These are phyloP conservation scores for Leonotis leonurus DNA, from an alignment of 257 asterid species.

Conservation along the genomic window DNA sequence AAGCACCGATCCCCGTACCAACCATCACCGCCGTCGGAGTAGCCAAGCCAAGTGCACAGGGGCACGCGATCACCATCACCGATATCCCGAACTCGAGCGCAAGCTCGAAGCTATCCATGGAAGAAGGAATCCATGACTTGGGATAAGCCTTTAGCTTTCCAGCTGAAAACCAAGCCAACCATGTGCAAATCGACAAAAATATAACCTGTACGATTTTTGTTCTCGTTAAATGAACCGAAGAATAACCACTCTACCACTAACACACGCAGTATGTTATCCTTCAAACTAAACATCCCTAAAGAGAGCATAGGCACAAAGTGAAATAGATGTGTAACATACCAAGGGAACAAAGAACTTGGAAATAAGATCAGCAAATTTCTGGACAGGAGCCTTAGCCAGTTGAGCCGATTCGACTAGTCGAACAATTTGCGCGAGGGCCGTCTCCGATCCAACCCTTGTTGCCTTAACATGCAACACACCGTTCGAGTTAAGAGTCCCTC, in stretches of 20 bases:
- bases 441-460: constrained; percentile 62
- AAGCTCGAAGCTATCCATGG: constrained; percentile 75
- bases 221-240: no score
- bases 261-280: background rate
- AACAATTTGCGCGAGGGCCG: constrained; percentile 58
- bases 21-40: constrained; percentile 95
- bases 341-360: constrained; percentile 60
- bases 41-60: constrained; percentile 87
- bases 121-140: constrained; percentile 56
- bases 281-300: background rate
- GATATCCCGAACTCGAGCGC: constrained; percentile 87
- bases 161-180: constrained; percentile 68
- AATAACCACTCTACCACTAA: no score
- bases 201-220: constrained; percentile 69
- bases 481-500: constrained; percentile 51
- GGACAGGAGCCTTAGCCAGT: constrained; percentile 62
- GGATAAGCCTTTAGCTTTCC: constrained; percentile 58
- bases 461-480: constrained; percentile 55
- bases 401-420: constrained; percentile 62
- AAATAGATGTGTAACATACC: constrained; percentile 14
- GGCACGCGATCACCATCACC: constrained; percentile 91
- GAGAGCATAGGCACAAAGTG: no score
- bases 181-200: constrained; percentile 43
- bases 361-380: constrained; percentile 58
- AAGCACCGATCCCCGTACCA: constrained; percentile 76